phyloP scores from a whole-genome alignment of 768 basidiomycete species.

The Suillus subluteus region DNA sequence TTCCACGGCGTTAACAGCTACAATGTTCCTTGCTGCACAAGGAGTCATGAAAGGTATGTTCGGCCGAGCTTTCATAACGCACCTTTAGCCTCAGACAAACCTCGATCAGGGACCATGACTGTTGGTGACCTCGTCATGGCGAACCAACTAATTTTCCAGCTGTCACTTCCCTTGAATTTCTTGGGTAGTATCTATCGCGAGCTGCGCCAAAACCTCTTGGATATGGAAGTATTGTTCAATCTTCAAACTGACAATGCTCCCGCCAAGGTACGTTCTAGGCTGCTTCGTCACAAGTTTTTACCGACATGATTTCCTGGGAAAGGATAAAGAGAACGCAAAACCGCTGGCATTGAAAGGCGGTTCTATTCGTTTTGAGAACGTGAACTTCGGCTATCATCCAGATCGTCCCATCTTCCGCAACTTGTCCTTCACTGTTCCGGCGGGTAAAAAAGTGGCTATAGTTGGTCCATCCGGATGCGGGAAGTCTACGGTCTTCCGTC shows the following conservation, averaged over 20 bases:
- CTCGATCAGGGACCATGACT: conserved; percentile 85
- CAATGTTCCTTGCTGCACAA: conserved; percentile 97
- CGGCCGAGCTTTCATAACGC: not conserved
- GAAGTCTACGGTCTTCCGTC: conserved; percentile 94
- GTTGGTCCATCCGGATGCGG: conserved; percentile 98
- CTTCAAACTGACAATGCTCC: conserved; percentile 81
- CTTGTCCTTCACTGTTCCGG: conserved; percentile 89
- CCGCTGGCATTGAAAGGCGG: conserved; percentile 78
- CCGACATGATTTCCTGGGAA: conserved; percentile 4
- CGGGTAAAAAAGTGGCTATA: conserved; percentile 95
- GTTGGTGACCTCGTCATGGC: conserved; percentile 99
- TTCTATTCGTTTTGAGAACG: conserved; percentile 90
- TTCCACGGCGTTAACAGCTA: conserved; percentile 87
- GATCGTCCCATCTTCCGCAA: conserved; percentile 89
- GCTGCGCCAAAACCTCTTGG: conserved; percentile 91
- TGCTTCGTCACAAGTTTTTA: not conserved
- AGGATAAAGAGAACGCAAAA: conserved; percentile 73
- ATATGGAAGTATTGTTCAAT: conserved; percentile 96
- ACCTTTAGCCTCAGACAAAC: conserved; percentile 14
- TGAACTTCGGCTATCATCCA: conserved; percentile 91
- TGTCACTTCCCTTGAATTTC: conserved; percentile 96
- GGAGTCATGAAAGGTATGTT: conserved; percentile 85
- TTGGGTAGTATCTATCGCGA: conserved; percentile 97
- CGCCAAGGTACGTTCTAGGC: conserved; percentile 49
- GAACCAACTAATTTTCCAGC: conserved; percentile 97